Evolutionary conservation across 345 rosid genomes (phyloP).

Genomic region (Barbarea vulgaris): DNA sequence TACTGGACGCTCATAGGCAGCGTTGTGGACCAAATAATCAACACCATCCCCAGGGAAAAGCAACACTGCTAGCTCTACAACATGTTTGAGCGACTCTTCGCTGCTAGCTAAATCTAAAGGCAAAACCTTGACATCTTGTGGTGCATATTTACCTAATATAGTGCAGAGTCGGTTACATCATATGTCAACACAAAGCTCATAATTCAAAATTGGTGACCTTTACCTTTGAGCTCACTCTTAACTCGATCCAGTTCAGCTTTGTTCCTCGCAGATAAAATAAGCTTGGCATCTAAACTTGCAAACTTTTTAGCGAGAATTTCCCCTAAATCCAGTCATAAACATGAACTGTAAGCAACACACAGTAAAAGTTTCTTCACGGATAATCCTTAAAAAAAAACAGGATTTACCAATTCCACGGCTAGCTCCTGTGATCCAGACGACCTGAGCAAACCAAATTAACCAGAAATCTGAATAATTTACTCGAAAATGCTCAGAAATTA

Average conservation of each 20-base stretch:
- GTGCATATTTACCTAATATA: slow-evolving; percentile 74
- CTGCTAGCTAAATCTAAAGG: slow-evolving; percentile 88
- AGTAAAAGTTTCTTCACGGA: neutral
- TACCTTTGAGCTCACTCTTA: slow-evolving; percentile 71
- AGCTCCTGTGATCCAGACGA: slow-evolving; percentile 95
- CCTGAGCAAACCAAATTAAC: slow-evolving; percentile 44
- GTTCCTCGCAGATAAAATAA: slow-evolving; percentile 85
- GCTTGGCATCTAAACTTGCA: slow-evolving; percentile 85
- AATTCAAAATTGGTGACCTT: neutral
- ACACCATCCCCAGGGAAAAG: slow-evolving; percentile 70
- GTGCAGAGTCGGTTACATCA: neutral
- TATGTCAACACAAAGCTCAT: slow-evolving; percentile 12
- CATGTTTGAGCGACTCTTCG: slow-evolving; percentile 65
- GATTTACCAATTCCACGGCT: slow-evolving; percentile 89
- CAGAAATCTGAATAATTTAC: neutral
- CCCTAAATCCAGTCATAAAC: slow-evolving; percentile 49
- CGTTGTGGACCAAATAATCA: slow-evolving; percentile 88
- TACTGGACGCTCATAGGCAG: slow-evolving; percentile 95
- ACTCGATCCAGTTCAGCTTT: slow-evolving; percentile 79
- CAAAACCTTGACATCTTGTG: slow-evolving; percentile 67
- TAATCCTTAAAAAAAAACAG: neutral
- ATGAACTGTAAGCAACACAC: neutral
- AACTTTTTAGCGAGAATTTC: slow-evolving; percentile 85
- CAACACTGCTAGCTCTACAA: slow-evolving; percentile 74
- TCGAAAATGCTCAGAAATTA: neutral